Percentiles rank a stretch among this genome's conserved stretches.
Evolutionary conservation across 495 filamentous ascomycete species (phyloP).

Genomic region (Penicillium manginii): DNA sequence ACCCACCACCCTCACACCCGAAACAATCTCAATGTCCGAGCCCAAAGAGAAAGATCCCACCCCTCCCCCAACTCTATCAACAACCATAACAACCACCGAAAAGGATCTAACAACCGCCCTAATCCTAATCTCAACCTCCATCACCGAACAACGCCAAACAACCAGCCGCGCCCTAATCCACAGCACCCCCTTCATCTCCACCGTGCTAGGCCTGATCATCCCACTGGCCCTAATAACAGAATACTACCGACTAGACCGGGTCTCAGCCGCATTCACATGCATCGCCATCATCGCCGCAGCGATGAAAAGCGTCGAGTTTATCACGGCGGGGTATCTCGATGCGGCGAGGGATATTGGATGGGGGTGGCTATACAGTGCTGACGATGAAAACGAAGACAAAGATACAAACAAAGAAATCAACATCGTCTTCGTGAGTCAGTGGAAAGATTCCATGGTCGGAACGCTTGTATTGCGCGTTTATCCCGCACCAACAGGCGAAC

Average conservation of each 20-base stretch:
- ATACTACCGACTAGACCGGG: slow-evolving; percentile 38
- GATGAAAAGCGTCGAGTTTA: slow-evolving; percentile 42
- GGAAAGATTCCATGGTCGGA: background rate
- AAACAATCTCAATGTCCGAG: background rate
- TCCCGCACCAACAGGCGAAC: background rate
- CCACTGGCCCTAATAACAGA: slow-evolving; percentile 36
- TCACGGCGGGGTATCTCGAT: slow-evolving; percentile 51
- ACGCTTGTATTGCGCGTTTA: background rate
- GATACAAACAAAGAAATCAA: too few species aligned
- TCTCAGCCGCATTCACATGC: background rate
- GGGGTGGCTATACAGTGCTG: slow-evolving; percentile 42
- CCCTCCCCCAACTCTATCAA: background rate
- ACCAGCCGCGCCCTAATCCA: slow-evolving; percentile 57
- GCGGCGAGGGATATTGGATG: slow-evolving; percentile 57
- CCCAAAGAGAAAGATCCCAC: background rate
- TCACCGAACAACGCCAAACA: slow-evolving; percentile 66
- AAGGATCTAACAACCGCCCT: slow-evolving; percentile 49
- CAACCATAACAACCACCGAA: slow-evolving; percentile 25
- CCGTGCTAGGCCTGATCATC: slow-evolving; percentile 39
- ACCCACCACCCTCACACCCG: background rate
- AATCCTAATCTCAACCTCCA: slow-evolving; percentile 57
- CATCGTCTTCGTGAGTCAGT: background rate
- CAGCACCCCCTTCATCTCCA: slow-evolving; percentile 49
- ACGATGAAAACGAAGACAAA: background rate
- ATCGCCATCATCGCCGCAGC: slow-evolving; percentile 4